Evolutionary conservation across 1,284 basidiomycete genomes (phyloP).

Genomic region (Heterobasidion annosum): DNA sequence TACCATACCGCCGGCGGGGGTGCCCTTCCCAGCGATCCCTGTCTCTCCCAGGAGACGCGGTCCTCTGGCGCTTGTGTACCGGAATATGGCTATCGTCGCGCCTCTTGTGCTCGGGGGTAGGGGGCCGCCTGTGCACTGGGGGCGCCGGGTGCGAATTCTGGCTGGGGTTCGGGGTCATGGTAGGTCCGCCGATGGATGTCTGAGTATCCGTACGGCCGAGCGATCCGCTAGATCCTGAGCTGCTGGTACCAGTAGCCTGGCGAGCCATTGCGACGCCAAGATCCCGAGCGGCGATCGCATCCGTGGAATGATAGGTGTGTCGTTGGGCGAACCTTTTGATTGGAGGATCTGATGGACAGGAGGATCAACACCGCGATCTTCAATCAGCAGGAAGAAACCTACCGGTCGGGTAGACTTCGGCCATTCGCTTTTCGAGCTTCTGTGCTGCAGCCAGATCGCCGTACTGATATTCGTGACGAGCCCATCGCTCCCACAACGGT

Average conservation of each 20-base stretch:
- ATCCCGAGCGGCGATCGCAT: constrained; percentile 85
- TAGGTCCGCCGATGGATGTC: constrained; percentile 24
- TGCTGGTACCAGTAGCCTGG: constrained; percentile 10
- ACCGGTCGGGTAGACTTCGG: constrained; percentile 85
- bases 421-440: constrained; percentile 83
- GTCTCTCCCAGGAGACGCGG: constrained; percentile 45
- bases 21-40: constrained; percentile 37
- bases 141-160: constrained; percentile 5
- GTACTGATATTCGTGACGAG: constrained; percentile 91
- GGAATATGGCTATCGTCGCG: constrained; percentile 38
- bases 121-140: constrained; percentile 28
- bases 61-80: constrained; percentile 41
- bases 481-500: constrained; percentile 93
- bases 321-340: constrained; percentile 90
- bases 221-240: constrained; percentile 17
- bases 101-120: constrained; percentile 40
- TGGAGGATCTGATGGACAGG: constrained; percentile 56
- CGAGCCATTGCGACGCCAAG: constrained; percentile 63
- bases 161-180: constrained; percentile 12
- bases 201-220: constrained; percentile 41
- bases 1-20: constrained; percentile 34
- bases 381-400: constrained; percentile 12
- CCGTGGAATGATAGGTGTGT: constrained; percentile 81
- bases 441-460: constrained; percentile 86
- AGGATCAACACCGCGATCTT: background rate